phyloP scores from a whole-genome alignment of 176 grass and related monocot species.

The Triticum aestivum region IWGSC_CS_RefSeq_v2.1 NC_057813.1:217788597-217789096 shows the following conservation, averaged over 20 bases:
- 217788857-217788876: background rate
- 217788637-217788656: too few species aligned
- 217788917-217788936: background rate
- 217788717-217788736: background rate
- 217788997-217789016: slow-evolving; percentile 23
- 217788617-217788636: too few species aligned
- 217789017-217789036: background rate
- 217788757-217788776: too few species aligned
- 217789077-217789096: slow-evolving; percentile 41
- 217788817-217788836: background rate
- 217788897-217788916: background rate
- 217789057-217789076: slow-evolving; percentile 21
- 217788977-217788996: slow-evolving; percentile 16
- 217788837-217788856: too few species aligned
- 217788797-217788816: background rate
- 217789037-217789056: background rate
- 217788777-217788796: too few species aligned
- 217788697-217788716: background rate
- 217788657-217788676: too few species aligned
- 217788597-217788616: too few species aligned
- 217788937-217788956: background rate
- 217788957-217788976: background rate
- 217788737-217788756: too few species aligned
- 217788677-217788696: too few species aligned
- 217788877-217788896: too few species aligned